Base-by-base conservation (phyloP, 2,329 filamentous ascomycete genomes). In the Teratosphaeria gauchensis region DNA sequence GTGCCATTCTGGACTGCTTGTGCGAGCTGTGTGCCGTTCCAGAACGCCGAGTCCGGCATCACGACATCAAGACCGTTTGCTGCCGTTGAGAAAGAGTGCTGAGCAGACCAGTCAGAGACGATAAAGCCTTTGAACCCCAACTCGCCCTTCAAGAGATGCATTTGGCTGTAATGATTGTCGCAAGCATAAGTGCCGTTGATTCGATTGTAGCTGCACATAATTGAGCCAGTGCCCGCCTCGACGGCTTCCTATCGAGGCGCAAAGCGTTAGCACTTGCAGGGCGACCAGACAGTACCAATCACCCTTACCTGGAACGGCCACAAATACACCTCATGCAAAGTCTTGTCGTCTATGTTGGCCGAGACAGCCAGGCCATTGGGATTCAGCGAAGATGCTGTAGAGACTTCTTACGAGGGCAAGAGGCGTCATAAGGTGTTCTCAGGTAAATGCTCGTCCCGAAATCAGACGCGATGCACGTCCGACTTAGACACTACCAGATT, bases 31-130 rank as follows among this genome's bases (percentile, higher is more conserved):
- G 61, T 66, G 4, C 53, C 89, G 3, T 82, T 84, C 72, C 88
- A 84, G 76, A 96, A 95, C 19, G 24, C 42, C 5, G 75, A 63
- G 70, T 96, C 92, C 0, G 88, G 88, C 90, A 94, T 94, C 16
- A 82, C 81, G 88, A 94, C 91, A 72, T 95, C 90, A 24, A 94
- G 77, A 35, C 89, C 90, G 24, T 88, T 87, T 35, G 84, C 77
- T 2, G 88, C 85, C 35, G 80, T 82, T 24, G 83, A 76, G 4
- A 82, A 84, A 3, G 83, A 77, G 66, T 92, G 87, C 66, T 90
- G 87, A 4, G 87, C 89, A 64, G 82, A 78, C 81, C 84, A 69
- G 71, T 94, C 89, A 21, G 80, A 83, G 79, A 89, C 82, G 57
- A 92, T 81, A 66, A 90, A 90, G 21, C 62, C 69, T 54, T 67